phyloP scores from a whole-genome alignment of 148 eudicot genomes.

The Rhododendron henanense region DNA sequence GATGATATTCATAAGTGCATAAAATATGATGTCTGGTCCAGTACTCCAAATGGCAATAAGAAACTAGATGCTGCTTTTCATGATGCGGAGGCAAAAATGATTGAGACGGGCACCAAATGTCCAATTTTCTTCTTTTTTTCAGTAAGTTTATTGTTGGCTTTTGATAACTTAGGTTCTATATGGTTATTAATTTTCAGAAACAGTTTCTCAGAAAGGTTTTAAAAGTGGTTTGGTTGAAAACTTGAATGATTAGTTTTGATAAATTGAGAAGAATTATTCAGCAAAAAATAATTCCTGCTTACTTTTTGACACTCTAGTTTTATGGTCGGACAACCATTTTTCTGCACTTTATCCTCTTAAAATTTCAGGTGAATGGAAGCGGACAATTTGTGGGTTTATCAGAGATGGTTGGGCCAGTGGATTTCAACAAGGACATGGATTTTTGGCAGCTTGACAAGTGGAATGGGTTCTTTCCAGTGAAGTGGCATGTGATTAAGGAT shows the following conservation, averaged over 20 bases:
- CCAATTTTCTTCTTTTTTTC: constrained; percentile 88
- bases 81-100: constrained; percentile 58
- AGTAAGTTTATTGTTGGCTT: constrained; percentile 34
- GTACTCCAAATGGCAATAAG: constrained; percentile 80
- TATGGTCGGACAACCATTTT: background rate
- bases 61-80: constrained; percentile 74
- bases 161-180: background rate
- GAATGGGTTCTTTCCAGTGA: constrained; percentile 89
- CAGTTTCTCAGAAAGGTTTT: background rate
- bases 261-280: background rate
- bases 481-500: constrained; percentile 93
- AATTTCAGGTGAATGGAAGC: constrained; percentile 80
- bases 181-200: background rate
- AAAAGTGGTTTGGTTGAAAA: background rate
- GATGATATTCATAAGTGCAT: constrained; percentile 86
- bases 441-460: constrained; percentile 99
- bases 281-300: background rate
- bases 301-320: background rate
- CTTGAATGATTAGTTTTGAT: background rate
- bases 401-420: constrained; percentile 84
- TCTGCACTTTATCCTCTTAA: background rate
- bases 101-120: constrained; percentile 49
- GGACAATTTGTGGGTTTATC: constrained; percentile 97
- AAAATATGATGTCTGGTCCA: constrained; percentile 93
- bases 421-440: constrained; percentile 73